Conservation (phyloP, 345 rosid genomes). For the Dipteronia sinensis region DNA sequence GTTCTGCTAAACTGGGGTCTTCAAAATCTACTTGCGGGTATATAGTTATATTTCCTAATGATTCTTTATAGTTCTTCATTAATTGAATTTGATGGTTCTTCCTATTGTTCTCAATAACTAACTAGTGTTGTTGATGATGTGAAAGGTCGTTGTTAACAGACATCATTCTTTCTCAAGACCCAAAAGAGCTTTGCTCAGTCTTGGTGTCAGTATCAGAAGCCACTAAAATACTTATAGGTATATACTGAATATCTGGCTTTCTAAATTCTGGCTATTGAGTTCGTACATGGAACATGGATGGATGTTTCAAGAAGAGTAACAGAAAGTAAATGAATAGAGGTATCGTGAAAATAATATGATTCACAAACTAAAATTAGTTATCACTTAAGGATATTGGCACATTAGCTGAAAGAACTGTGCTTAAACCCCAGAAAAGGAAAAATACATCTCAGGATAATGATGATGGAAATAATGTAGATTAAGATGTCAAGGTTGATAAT, state of each 20-base stretch:
- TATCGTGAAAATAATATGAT: background rate
- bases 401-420: background rate
- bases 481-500: background rate
- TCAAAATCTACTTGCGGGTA: constrained; percentile 40
- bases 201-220: constrained; percentile 36
- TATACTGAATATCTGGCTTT: constrained; percentile 7
- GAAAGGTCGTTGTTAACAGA: constrained; percentile 28
- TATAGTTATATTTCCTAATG: background rate
- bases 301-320: background rate
- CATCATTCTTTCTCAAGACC: constrained; percentile 21
- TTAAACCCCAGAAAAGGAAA: constrained; percentile 1
- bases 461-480: background rate
- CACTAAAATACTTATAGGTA: constrained; percentile 35
- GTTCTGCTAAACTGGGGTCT: constrained; percentile 24
- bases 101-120: constrained; percentile 8
- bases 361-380: background rate
- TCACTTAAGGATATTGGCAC: background rate
- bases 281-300: background rate
- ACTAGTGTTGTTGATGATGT: constrained; percentile 7
- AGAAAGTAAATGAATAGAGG: background rate
- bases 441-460: background rate
- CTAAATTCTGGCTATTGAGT: background rate
- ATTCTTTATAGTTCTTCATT: background rate
- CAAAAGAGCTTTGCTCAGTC: constrained; percentile 30
- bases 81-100: background rate